A percentile compares a stretch with the other conserved stretches of the same genome.
These are phyloP conservation scores for Phylloporus scabripes DNA, from an alignment of 768 basidiomycete genomes.

Conservation along the genomic window DNA sequence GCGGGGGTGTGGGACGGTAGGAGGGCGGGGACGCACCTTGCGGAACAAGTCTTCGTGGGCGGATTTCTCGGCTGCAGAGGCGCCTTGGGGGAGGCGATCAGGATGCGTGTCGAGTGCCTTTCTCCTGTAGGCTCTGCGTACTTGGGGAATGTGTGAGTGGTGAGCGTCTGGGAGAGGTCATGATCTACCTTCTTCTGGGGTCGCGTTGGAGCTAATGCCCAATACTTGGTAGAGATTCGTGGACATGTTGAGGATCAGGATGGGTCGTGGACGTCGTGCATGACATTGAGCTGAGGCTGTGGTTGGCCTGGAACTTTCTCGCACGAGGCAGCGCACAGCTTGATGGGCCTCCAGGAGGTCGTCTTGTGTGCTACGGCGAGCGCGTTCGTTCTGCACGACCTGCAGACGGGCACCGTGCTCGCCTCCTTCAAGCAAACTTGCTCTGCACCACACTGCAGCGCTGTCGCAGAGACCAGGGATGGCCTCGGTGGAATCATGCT, in stretches of 20 bases:
- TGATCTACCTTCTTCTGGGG: slow-evolving; percentile 57
- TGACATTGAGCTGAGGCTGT: slow-evolving; percentile 3
- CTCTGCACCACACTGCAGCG: slow-evolving; percentile 58
- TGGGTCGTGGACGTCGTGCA: neutral
- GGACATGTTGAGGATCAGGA: slow-evolving; percentile 35
- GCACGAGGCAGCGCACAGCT: neutral
- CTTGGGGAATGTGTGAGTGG: slow-evolving; percentile 32
- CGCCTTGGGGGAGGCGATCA: slow-evolving; percentile 55
- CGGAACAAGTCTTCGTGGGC: slow-evolving; percentile 55
- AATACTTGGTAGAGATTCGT: slow-evolving; percentile 62
- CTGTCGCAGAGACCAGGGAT: slow-evolving; percentile 58
- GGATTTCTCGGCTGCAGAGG: slow-evolving; percentile 54
- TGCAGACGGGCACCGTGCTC: slow-evolving; percentile 67
- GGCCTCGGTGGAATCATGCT: slow-evolving; percentile 81
- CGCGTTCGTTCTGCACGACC: slow-evolving; percentile 71
- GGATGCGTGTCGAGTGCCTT: slow-evolving; percentile 71
- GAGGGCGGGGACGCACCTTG: slow-evolving; percentile 22
- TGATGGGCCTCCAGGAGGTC: slow-evolving; percentile 61
- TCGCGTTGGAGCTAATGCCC: slow-evolving; percentile 47
- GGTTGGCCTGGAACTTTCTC: slow-evolving; percentile 15
- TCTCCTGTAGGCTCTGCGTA: slow-evolving; percentile 74
- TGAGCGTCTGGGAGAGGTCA: neutral
- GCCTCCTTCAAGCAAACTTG: slow-evolving; percentile 88
- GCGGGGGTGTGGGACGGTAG: neutral
- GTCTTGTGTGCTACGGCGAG: slow-evolving; percentile 59